These are phyloP conservation scores for Auriscalpium vulgare DNA, from an alignment of 768 basidiomycete genomes.

Conservation along the genomic window DNA sequence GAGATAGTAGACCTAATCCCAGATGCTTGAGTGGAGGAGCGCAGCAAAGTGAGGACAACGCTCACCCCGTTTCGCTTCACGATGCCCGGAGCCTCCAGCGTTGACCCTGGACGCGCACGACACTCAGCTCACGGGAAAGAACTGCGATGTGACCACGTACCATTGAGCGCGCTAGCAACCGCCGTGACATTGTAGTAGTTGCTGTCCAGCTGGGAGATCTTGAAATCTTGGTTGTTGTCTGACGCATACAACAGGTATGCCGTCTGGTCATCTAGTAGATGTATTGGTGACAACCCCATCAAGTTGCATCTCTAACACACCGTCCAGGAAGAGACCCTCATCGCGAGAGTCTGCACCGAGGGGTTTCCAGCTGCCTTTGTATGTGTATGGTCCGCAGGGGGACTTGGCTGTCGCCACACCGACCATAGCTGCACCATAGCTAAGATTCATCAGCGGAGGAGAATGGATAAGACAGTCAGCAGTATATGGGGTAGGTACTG, in stretches of 20 bases:
- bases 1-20: constrained; percentile 40
- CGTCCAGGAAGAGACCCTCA: constrained; percentile 50
- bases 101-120: constrained; percentile 31
- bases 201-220: constrained; percentile 48
- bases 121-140: not conserved
- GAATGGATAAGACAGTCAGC: not conserved
- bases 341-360: constrained; percentile 54
- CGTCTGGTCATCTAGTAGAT: constrained; percentile 25
- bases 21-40: no score
- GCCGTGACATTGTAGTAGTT: constrained; percentile 51
- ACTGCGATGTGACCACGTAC: constrained; percentile 21
- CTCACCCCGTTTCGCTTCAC: constrained; percentile 47
- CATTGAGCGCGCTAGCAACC: constrained; percentile 36
- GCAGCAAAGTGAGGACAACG: not conserved
- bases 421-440: constrained; percentile 57
- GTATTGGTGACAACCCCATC: not conserved
- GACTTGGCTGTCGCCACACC: constrained; percentile 51
- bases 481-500: not conserved
- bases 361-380: constrained; percentile 46
- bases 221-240: constrained; percentile 64
- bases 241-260: constrained; percentile 58
- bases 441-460: constrained; percentile 16
- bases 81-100: constrained; percentile 55
- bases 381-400: constrained; percentile 56
- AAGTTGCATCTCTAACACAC: constrained; percentile 19